Conservation (phyloP, 805 yeast genomes). For the Saccharomycopsis babjevae region DNA sequence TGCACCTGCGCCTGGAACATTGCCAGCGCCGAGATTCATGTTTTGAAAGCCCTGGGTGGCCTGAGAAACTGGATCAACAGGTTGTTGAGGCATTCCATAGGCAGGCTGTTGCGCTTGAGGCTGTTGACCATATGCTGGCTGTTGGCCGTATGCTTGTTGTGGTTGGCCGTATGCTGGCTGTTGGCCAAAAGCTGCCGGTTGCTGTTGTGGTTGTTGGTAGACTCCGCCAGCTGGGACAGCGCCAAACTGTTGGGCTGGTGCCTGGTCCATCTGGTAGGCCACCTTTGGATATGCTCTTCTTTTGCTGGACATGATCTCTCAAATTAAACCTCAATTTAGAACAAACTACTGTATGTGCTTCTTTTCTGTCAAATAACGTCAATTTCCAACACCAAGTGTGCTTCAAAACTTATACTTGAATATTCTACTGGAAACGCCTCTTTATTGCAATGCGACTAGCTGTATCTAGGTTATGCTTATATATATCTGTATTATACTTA, state of each 20-base stretch:
- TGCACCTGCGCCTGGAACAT: constrained; percentile 21
- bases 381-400: too few species aligned
- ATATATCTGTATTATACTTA: too few species aligned
- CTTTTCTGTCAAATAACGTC: too few species aligned
- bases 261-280: constrained; percentile 28
- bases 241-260: constrained; percentile 26
- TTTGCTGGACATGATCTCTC: constrained; percentile 21
- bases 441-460: too few species aligned
- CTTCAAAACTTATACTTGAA: too few species aligned
- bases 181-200: constrained; percentile 19
- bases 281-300: constrained; percentile 26
- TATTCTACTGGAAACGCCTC: too few species aligned
- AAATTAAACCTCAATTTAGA: neutral
- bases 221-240: constrained; percentile 23
- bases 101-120: constrained; percentile 3
- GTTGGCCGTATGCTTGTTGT: constrained; percentile 6
- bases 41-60: constrained; percentile 25
- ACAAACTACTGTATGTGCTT: too few species aligned
- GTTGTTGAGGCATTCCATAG: constrained; percentile 15
- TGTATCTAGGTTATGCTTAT: too few species aligned
- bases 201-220: constrained; percentile 20
- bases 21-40: constrained; percentile 27
- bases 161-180: constrained; percentile 18
- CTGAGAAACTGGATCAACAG: constrained; percentile 21
- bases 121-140: neutral